Base-by-base conservation (phyloP, 2,329 filamentous ascomycete genomes). In the Colletotrichum sidae region DNA sequence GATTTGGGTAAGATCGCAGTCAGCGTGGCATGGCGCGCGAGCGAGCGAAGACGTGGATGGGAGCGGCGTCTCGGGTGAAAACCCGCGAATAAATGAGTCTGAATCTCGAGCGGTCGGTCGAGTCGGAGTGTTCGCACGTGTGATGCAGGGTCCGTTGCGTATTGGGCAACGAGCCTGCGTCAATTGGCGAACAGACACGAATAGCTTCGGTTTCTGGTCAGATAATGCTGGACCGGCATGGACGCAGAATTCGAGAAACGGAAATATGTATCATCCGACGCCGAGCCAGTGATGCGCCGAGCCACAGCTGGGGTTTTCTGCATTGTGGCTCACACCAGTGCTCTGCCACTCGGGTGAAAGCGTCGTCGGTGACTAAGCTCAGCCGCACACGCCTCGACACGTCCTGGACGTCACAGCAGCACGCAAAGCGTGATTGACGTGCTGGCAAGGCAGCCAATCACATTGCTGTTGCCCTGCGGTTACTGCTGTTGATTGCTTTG, bases 401-500 rank as follows among this genome's bases (percentile, higher is more conserved):
- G 51, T 33, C 37, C 33, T n/a, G 53, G 34, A 9, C 25, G 53
- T 38, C 38, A 41, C 38, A 13, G 13, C 8, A 51, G 33, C 47
- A 15, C 8, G 45, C 34, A 12, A 47, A 55, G 57, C 62, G 58
- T 62, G 58, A 56, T 41, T 50, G 51, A 46, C 15, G 51, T 47
- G 46, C 37, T 46, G 15, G 8, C 8, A 15, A 35, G 11, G 15
- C 35, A 65, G 65, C 84, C 83, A 86, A 86, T 85, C 59, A 75
- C 33, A 70, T 44, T 4, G 12, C 72, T 73, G 87, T 90, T 90
- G 86, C 85, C 71, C 76, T 70, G 84, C 76, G 73, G 85, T 87
- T 86, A 83, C 80, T 73, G 76, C 69, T 86, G 82, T 86, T 86
- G 81, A 85, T 71, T 68, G 69, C 66, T 63, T 56, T 67, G 55